Conservation (phyloP, 805 yeast genomes). For the Spathaspora sp. region DNA sequence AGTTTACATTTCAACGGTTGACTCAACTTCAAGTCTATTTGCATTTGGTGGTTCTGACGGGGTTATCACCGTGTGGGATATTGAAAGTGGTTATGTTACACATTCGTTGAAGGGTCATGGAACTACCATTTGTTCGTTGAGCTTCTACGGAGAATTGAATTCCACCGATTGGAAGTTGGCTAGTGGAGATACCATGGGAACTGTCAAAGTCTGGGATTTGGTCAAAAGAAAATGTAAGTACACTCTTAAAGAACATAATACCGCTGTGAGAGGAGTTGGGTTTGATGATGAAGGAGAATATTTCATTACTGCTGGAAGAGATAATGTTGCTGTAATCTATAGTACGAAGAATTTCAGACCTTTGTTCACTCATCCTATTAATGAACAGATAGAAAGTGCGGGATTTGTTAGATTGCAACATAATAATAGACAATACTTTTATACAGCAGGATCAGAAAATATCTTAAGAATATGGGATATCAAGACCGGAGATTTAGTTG, state of each 20-base stretch:
- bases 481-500: constrained; percentile 43
- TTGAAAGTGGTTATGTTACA: constrained; percentile 81
- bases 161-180: constrained; percentile 71
- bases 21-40: constrained; percentile 76
- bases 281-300: constrained; percentile 50
- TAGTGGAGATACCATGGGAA: constrained; percentile 62
- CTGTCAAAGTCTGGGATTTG: constrained; percentile 56
- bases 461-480: constrained; percentile 64
- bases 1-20: constrained; percentile 72
- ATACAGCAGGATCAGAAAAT: constrained; percentile 78
- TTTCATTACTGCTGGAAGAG: constrained; percentile 86
- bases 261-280: constrained; percentile 83
- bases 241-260: constrained; percentile 67
- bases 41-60: constrained; percentile 98
- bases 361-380: constrained; percentile 64
- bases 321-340: constrained; percentile 66
- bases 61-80: constrained; percentile 84
- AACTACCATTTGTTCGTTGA: constrained; percentile 72
- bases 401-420: constrained; percentile 42
- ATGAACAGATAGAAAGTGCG: constrained; percentile 68
- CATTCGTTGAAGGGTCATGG: constrained; percentile 94
- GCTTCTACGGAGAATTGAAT: constrained; percentile 70
- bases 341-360: constrained; percentile 51
- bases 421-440: constrained; percentile 36
- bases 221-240: constrained; percentile 68